Percentiles rank a stretch among this genome's conserved stretches.
phyloP scores from a whole-genome alignment of 225 moss, liverwort and hornwort genomes.

The Sphagnum tenellum region DNA sequence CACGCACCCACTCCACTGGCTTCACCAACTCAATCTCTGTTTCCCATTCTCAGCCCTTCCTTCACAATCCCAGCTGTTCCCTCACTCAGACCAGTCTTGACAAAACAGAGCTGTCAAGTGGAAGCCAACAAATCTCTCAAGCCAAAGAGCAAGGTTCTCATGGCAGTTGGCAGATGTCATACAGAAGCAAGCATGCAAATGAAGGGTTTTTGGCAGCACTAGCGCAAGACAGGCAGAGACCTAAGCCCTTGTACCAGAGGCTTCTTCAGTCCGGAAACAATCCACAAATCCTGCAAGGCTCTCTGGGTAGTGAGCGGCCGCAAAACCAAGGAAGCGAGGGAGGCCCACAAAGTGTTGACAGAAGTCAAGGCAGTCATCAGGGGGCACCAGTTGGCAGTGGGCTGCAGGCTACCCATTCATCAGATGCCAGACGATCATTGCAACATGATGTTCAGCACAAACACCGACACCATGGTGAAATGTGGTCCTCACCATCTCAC shows the following conservation, averaged over 20 bases:
- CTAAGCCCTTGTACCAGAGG: slow-evolving; percentile 61
- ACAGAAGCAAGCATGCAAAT: slow-evolving; percentile 52
- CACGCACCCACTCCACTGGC: slow-evolving; percentile 60
- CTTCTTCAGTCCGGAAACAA: slow-evolving; percentile 54
- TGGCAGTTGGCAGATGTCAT: slow-evolving; percentile 58
- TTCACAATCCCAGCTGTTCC: slow-evolving; percentile 90
- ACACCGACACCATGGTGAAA: slow-evolving; percentile 50
- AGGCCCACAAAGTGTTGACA: slow-evolving; percentile 47
- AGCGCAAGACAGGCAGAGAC: slow-evolving; percentile 49
- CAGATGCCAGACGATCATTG: slow-evolving; percentile 46
- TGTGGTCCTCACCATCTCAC: slow-evolving; percentile 76
- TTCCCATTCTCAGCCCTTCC: slow-evolving; percentile 82
- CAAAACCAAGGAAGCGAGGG: slow-evolving; percentile 42
- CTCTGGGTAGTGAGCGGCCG: slow-evolving; percentile 59
- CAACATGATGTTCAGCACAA: slow-evolving; percentile 48
- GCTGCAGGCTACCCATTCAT: slow-evolving; percentile 28
- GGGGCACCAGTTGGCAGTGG: slow-evolving; percentile 30
- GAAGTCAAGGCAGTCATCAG: slow-evolving; percentile 61
- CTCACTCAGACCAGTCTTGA: slow-evolving; percentile 84
- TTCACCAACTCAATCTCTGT: slow-evolving; percentile 86
- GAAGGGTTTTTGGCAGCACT: slow-evolving; percentile 27
- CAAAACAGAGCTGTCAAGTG: slow-evolving; percentile 76
- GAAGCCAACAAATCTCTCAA: slow-evolving; percentile 70
- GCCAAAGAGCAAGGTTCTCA: slow-evolving; percentile 64
- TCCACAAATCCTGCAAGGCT: slow-evolving; percentile 61